Evolutionary conservation across 306 rosid species (phyloP).

Genomic region (Begonia peltatifolia): DNA sequence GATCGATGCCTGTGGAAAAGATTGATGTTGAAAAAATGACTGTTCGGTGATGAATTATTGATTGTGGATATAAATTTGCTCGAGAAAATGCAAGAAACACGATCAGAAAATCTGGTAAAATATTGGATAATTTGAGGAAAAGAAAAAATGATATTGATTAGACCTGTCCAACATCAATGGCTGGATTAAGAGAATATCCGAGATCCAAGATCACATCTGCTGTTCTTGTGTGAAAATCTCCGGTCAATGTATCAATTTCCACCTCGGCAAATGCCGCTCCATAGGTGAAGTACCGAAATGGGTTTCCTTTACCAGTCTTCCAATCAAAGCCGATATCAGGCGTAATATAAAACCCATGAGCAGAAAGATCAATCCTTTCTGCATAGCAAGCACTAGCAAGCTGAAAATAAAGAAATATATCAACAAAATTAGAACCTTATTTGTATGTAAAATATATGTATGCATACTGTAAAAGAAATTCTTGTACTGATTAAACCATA

Average conservation of each 20-base stretch:
- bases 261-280: conserved; percentile 98
- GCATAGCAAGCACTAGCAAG: conserved; percentile 66
- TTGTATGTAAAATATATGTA: not conserved
- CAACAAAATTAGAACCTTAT: not conserved
- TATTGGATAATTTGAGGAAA: not conserved
- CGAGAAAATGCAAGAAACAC: too few relatives aligned
- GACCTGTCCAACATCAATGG: conserved; percentile 90
- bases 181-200: conserved; percentile 86
- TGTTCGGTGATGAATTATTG: too few relatives aligned
- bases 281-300: conserved; percentile 76
- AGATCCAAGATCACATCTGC: conserved; percentile 75
- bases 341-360: conserved; percentile 80
- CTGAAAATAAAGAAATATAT: conserved; percentile 27
- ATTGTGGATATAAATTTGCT: too few relatives aligned
- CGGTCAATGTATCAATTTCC: conserved; percentile 87
- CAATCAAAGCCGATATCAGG: conserved; percentile 90
- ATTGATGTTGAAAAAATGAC: too few relatives aligned
- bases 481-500: too few relatives aligned
- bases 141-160: conserved; percentile 2
- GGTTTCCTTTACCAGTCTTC: conserved; percentile 59
- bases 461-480: too few relatives aligned
- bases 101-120: too few relatives aligned
- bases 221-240: conserved; percentile 78
- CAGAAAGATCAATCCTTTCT: conserved; percentile 83
- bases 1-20: too few relatives aligned